Conservation (phyloP, 257 asterid genomes). For the Ehretia macrophylla region DNA sequence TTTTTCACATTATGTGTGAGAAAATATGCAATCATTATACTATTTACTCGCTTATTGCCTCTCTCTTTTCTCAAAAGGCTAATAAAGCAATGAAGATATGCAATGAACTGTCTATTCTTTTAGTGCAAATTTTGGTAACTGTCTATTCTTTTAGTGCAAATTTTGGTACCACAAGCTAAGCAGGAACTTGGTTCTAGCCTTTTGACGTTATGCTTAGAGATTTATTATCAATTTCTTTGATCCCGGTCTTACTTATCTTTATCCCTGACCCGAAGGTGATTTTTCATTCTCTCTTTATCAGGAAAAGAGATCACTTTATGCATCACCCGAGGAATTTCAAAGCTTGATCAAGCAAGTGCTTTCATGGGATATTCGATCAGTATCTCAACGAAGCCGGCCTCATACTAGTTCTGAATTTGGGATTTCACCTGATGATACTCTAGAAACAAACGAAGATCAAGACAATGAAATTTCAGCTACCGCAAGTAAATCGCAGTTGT, state of each 20-base stretch:
- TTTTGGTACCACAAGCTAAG: not conserved
- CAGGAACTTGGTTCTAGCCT: too few relatives aligned
- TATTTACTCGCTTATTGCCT: not conserved
- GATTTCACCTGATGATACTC: slow-evolving; percentile 7
- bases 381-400: slow-evolving; percentile 65
- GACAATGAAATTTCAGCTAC: slow-evolving; percentile 31
- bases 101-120: not conserved
- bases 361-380: slow-evolving; percentile 34
- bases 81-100: too few relatives aligned
- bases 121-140: not conserved
- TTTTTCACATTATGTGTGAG: too few relatives aligned
- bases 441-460: slow-evolving; percentile 11
- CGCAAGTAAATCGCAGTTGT: slow-evolving; percentile 20
- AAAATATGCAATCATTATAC: too few relatives aligned
- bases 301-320: slow-evolving; percentile 65
- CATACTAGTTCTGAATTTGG: slow-evolving; percentile 22
- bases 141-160: not conserved
- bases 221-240: not conserved
- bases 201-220: too few relatives aligned
- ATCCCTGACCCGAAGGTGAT: not conserved
- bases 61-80: too few relatives aligned
- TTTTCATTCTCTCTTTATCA: slow-evolving; percentile 10
- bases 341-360: slow-evolving; percentile 67
- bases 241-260: not conserved
- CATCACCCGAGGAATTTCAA: slow-evolving; percentile 58